Evolutionary conservation across 1,139 yeast genomes (phyloP), one percentile per base, ranked within the genome.

Genomic region (Casaregolazyma lundiana): DNA sequence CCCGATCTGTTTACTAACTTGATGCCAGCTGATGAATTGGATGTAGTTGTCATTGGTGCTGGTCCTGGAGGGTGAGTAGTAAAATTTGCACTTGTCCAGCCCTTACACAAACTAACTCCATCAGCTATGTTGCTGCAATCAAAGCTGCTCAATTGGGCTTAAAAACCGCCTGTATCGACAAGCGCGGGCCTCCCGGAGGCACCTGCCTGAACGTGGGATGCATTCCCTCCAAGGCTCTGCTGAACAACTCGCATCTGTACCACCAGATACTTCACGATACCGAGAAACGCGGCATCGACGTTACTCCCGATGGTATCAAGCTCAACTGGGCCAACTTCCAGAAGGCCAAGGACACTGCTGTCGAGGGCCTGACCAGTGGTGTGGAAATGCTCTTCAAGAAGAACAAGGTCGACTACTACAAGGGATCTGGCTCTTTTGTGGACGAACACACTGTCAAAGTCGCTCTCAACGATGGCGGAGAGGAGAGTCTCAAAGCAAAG

Each of bases 121-220:
- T 3, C 30, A 41, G 45, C 16, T 70, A 70, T 55, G 95, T 94
- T 58, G 97, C 97, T 49, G 98, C 99, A 63, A 94, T 94, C 68
- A 90, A 88, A 71, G 97, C 97, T 50, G 98, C 98, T 45, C 99
- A 94, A 73, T 76, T 89, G 53, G 97, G 97, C 35, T 76, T 77
- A 59, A 83, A 89, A 69, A 88, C 97, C 49, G 98, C 97, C 38
- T 92, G 98, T 78, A 75, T 94, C 57, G 98, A 94, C 70, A 89
- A 88, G 74, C 84, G 98, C 70, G 99, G 98, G 39, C 70, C 82
- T 32, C 80, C 94, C 56, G 99, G 99, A 55, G 99, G 99, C 63
- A 94, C 98, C 46, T 94, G 99, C 78, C 74, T 92, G 63, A 92
- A 92, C 69, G 97, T 92, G 47, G 98, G 98, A 43, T 92, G 98